Evolutionary conservation across 192 early-diverging fungal genomes (phyloP), one percentile per base, ranked within the genome.

Genomic region (Gryganskiella cystojenkinii): DNA sequence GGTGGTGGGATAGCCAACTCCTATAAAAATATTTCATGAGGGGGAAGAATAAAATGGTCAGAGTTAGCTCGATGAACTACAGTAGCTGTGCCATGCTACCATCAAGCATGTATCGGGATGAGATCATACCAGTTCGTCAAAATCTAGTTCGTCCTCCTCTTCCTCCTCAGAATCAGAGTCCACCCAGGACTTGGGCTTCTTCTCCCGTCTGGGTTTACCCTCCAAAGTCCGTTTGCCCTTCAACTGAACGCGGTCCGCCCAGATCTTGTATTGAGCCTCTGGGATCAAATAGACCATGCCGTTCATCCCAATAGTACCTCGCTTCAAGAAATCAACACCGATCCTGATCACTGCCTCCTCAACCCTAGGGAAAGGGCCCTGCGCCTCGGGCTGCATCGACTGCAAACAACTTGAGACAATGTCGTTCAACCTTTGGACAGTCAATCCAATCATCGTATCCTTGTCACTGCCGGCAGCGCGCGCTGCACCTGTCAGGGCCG

Each of bases 281-380:
- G 81, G 67, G 22, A 86, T 71, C 2, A 68, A 46, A 70, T 90
- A 91, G 30, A 93, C 85, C 59, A 88, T 84, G 3, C 83, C 87
- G 52, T 85, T 82, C 35, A 81, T 70, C 0, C 69, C 74, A 20
- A 83, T 78, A 19, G 69, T 79, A 14, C 92, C 91, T 15, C 81
- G 44, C 20, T 79, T 70, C 34, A 90, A 56, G 50, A 88, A 82
- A 31, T 69, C 71, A 13, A 93, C 47, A 2, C 87, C 65, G 4
- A 90, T 83, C 44, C 86, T 75, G 13, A 90, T 72, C 64, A 89
- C 76, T 3, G 80, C 71, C 49, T 82, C 66, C 14, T 70, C 65
- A 1, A 86, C 67, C 31, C 58, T 61, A 27, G 50, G 45, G 3
- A 44, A 42, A 0, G 60, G 44, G 9, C 24, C 27, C 52, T 35